These are phyloP conservation scores for Sporothrix phasma DNA, from an alignment of 2,329 filamentous ascomycete genomes.

Conservation along the genomic window DNA sequence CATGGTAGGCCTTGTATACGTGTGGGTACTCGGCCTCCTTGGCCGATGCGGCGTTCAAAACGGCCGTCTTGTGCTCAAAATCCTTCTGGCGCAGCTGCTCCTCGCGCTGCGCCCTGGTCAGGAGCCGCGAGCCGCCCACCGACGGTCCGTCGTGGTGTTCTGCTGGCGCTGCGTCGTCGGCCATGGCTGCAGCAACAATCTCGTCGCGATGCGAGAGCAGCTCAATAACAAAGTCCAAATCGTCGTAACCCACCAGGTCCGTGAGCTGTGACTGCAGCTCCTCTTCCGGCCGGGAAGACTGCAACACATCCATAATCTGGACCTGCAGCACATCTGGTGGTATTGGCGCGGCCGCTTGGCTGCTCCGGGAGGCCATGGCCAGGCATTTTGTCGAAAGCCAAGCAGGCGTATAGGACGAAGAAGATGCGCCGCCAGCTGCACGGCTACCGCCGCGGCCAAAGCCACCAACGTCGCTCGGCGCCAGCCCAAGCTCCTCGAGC, in stretches of 20 bases:
- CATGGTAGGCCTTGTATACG: slow-evolving; percentile 74
- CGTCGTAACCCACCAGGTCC: slow-evolving; percentile 85
- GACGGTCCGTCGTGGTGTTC: background rate
- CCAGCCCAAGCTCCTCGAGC: slow-evolving; percentile 42
- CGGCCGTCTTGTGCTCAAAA: slow-evolving; percentile 68
- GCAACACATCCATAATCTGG: slow-evolving; percentile 66
- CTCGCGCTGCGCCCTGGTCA: slow-evolving; percentile 69
- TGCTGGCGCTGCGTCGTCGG: slow-evolving; percentile 24
- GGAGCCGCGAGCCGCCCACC: slow-evolving; percentile 39
- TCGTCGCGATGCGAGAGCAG: slow-evolving; percentile 68
- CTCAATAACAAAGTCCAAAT: slow-evolving; percentile 86
- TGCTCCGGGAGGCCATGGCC: slow-evolving; percentile 47
- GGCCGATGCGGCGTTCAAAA: slow-evolving; percentile 59
- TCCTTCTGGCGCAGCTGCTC: slow-evolving; percentile 68
- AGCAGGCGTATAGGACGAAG: slow-evolving; percentile 40
- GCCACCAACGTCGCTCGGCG: slow-evolving; percentile 31
- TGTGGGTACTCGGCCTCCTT: slow-evolving; percentile 79
- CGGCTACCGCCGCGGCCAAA: slow-evolving; percentile 23
- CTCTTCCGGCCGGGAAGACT: slow-evolving; percentile 59
- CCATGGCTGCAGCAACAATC: slow-evolving; percentile 41
- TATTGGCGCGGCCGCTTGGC: slow-evolving; percentile 44
- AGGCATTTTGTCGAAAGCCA: slow-evolving; percentile 68
- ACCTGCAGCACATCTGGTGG: slow-evolving; percentile 59
- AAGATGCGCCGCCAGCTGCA: background rate
- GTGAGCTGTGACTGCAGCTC: slow-evolving; percentile 85